Base-by-base conservation (phyloP, 106 monocot species). In the Posidonia australis region DNA sequence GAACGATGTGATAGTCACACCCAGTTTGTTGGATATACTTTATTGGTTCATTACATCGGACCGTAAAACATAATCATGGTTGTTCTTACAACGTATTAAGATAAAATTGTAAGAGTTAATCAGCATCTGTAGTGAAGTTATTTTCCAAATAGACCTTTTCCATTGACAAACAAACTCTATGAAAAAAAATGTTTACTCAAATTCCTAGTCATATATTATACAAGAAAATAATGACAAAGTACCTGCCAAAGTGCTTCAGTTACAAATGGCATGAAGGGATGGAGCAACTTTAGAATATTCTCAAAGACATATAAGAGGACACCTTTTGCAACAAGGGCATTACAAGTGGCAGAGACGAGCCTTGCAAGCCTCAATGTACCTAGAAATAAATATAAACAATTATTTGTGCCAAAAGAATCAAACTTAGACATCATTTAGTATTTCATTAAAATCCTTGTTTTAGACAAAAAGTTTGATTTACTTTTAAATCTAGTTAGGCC, bases 171-270 rank as follows among this genome's bases (percentile, higher is more conserved):
- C 36, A 7, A 49, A n/a, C 13, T 13, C 13, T 13, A 11, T 49
- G 13, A 49, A 5, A 49, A 49, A 10, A 49, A 49, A 49, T n/a
- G 14, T 49, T 13, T 13, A 49, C 9, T 36, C 36, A 36, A 36
- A 36, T 36, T 36, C 36, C 36, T 7, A 7, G 36, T 36, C 36
- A 36, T 36, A 36, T 36, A 36, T 7, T 36, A 48, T 48, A 16
- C 18, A 48, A 3, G 11, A 21, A 13, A 36, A 36, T 36, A 36
- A 36, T 4, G 36, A 7, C 36, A 21, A 5, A 55, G 28, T 84
- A 96, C 96, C 96, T 96, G 96, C 96, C 96, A 96, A 69, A 96
- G 66, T 69, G 90, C 96, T 79, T 96, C 96, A 46, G 96, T 90
- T 24, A 96, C 90, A 73, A 84, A 96, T 46, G 96, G 96, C 96